These are phyloP conservation scores for Acacia melanoxylon DNA, from an alignment of 306 rosid genomes.

Conservation along the genomic window DNA sequence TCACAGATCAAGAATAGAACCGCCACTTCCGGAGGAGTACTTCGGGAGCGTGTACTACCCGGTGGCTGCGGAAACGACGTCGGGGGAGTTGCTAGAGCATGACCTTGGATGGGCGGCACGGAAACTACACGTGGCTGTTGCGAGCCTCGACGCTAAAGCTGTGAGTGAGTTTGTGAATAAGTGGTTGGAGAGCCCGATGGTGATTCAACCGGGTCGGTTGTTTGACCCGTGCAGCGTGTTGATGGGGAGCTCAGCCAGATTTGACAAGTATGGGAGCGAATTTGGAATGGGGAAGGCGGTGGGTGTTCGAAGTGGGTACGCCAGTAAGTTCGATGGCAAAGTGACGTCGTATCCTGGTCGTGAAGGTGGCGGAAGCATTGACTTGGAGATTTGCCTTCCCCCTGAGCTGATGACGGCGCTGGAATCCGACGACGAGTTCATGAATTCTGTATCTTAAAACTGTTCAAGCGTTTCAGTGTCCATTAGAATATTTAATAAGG, in stretches of 20 bases:
- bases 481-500: too few species aligned
- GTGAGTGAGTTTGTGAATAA: neutral
- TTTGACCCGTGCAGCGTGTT: constrained; percentile 33
- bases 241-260: constrained; percentile 55
- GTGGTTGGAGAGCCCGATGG: constrained; percentile 42
- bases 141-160: constrained; percentile 11
- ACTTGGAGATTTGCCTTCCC: constrained; percentile 52
- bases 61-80: neutral
- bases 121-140: constrained; percentile 52
- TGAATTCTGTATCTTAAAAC: constrained; percentile 3
- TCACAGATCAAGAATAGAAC: constrained; percentile 51
- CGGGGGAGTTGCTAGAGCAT: constrained; percentile 41
- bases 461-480: neutral
- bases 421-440: constrained; percentile 53
- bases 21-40: constrained; percentile 42
- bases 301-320: neutral
- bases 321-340: neutral
- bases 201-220: neutral
- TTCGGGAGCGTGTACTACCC: constrained; percentile 43
- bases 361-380: neutral
- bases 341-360: neutral
- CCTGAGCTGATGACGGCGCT: constrained; percentile 44
- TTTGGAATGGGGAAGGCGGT: neutral
- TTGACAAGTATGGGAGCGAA: neutral
- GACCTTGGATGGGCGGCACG: constrained; percentile 65